A percentile compares a stretch with the other conserved stretches of the same genome.
phyloP scores from a whole-genome alignment of 148 eudicot species.

The Gaultheria prostrata region DNA sequence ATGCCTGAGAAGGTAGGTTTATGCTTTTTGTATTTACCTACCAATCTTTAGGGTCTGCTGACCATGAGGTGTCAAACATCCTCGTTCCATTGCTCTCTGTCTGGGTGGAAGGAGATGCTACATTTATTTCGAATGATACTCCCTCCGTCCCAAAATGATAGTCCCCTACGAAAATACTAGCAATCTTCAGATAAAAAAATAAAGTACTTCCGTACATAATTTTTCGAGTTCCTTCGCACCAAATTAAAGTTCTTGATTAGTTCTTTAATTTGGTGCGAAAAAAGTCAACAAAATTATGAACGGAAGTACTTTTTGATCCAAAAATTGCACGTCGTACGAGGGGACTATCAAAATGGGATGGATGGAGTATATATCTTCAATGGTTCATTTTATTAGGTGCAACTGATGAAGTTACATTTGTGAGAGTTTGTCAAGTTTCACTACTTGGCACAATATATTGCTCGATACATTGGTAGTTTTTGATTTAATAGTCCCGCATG shows the following conservation, averaged over 20 bases:
- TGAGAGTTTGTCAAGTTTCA: neutral
- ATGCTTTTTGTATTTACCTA: neutral
- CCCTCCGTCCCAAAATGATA: too few species aligned
- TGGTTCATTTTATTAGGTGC: neutral
- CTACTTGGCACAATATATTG: neutral
- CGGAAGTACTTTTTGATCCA: too few species aligned
- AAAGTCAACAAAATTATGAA: too few species aligned
- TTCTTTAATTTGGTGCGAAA: too few species aligned
- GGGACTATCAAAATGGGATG: too few species aligned
- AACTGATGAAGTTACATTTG: neutral
- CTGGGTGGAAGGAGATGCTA: constrained; percentile 1
- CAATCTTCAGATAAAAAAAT: too few species aligned
- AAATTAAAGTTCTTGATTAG: too few species aligned
- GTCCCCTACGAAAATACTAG: too few species aligned
- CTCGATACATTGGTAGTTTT: neutral
- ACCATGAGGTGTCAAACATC: constrained; percentile 2
- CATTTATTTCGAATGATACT: neutral
- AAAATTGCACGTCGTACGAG: too few species aligned
- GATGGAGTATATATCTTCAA: neutral
- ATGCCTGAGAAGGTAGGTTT: constrained; percentile 78
- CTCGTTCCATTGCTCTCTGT: neutral
- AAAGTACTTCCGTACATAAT: too few species aligned
- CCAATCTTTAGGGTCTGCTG: constrained; percentile 11
- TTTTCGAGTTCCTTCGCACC: too few species aligned
- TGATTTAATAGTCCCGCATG: neutral